Percentiles rank a stretch among this genome's conserved stretches.
Conservation (phyloP, 495 filamentous ascomycete species). For the Halenospora varia region DNA sequence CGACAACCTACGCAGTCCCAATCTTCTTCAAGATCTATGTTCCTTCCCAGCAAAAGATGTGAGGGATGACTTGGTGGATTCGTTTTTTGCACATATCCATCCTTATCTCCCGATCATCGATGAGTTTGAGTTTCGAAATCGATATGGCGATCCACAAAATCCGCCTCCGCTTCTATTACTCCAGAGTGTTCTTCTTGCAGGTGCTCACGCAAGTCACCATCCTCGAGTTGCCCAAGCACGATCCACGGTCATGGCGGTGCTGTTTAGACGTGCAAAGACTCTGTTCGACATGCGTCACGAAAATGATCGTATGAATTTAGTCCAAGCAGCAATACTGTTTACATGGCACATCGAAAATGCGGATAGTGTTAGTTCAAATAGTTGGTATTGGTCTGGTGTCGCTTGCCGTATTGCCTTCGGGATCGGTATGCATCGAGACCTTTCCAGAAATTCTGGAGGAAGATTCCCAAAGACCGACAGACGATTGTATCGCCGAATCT, state of each 20-base stretch:
- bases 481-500: not conserved
- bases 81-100: constrained; percentile 1
- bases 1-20: not conserved
- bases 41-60: constrained; percentile 15
- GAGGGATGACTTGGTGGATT: constrained; percentile 2
- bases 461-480: constrained; percentile 28
- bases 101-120: not conserved
- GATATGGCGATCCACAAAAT: not conserved
- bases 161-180: constrained; percentile 2
- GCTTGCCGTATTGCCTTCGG: constrained; percentile 5
- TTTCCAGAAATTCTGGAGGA: not conserved
- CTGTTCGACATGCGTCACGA: constrained; percentile 6
- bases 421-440: constrained; percentile 6
- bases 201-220: not conserved
- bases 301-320: constrained; percentile 4
- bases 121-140: not conserved
- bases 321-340: constrained; percentile 6
- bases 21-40: constrained; percentile 1
- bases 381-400: constrained; percentile 2
- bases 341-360: constrained; percentile 5
- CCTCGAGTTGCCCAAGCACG: constrained; percentile 20
- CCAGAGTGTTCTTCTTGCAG: constrained; percentile 4
- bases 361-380: constrained; percentile 2
- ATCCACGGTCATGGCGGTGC: constrained; percentile 36
- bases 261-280: constrained; percentile 8